A percentile compares a stretch with the other conserved stretches of the same genome.
Conservation (phyloP, 768 basidiomycete species). For the Kwoniella dendrophila region DNA sequence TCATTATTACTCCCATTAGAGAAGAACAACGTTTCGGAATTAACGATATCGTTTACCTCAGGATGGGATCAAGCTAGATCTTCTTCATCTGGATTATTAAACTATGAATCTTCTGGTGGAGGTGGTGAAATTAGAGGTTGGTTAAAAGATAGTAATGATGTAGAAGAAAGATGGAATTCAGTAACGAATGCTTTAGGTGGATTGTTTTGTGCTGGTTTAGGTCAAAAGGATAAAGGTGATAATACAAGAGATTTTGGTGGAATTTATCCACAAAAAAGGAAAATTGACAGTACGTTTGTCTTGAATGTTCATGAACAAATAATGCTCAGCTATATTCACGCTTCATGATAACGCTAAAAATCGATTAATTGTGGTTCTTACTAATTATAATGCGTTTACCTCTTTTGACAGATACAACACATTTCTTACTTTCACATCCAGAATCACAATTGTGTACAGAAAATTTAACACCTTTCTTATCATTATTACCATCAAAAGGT, state of each 20-base stretch:
- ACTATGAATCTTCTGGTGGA: constrained; percentile 68
- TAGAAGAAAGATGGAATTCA: constrained; percentile 65
- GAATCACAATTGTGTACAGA: constrained; percentile 92
- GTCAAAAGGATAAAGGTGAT: constrained; percentile 57
- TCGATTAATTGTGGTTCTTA: neutral
- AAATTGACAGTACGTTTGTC: constrained; percentile 28
- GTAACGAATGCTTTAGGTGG: constrained; percentile 88
- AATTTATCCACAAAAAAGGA: constrained; percentile 34
- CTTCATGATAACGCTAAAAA: neutral
- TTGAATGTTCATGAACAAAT: neutral
- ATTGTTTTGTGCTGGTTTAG: constrained; percentile 90
- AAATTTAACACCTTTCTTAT: constrained; percentile 92
- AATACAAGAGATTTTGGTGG: constrained; percentile 37
- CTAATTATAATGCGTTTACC: neutral
- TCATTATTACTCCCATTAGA: constrained; percentile 82
- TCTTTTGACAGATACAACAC: constrained; percentile 26
- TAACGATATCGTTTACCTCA: constrained; percentile 85
- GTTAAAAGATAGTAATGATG: constrained; percentile 66
- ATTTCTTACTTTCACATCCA: constrained; percentile 59
- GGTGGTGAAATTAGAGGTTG: constrained; percentile 91
- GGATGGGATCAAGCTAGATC: constrained; percentile 88
- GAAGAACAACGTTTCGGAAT: constrained; percentile 79
- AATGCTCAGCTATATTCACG: neutral
- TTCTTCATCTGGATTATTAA: constrained; percentile 71
- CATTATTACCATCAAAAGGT: constrained; percentile 90